phyloP scores from a whole-genome alignment of 2,329 filamentous ascomycete genomes.

The Neopestalotiopsis rosae region DNA sequence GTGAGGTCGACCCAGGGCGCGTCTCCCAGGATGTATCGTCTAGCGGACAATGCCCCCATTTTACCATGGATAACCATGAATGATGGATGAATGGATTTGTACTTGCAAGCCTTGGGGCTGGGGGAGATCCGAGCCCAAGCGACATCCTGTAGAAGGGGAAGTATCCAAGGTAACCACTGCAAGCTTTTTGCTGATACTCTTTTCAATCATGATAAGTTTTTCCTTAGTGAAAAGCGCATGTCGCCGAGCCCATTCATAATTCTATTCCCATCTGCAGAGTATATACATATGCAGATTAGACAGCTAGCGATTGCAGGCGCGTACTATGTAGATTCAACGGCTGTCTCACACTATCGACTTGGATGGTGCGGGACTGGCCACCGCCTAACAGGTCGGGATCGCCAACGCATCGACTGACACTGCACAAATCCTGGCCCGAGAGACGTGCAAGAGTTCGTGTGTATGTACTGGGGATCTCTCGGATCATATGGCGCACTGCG shows the following conservation, averaged over 20 bases:
- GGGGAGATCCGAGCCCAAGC: background rate
- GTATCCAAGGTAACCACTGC: too few species aligned
- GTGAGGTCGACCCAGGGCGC: background rate
- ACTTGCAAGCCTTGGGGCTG: background rate
- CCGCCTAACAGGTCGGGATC: constrained; percentile 5
- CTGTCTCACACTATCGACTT: constrained; percentile 7
- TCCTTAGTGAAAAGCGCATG: too few species aligned
- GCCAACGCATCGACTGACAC: background rate
- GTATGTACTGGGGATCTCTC: background rate
- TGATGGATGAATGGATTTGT: background rate
- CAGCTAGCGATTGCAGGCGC: background rate
- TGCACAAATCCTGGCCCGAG: background rate
- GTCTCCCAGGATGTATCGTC: background rate
- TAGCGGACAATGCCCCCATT: background rate
- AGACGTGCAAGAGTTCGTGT: background rate
- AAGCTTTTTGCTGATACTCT: too few species aligned
- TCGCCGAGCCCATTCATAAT: too few species aligned
- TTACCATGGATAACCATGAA: background rate
- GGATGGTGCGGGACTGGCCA: constrained; percentile 5
- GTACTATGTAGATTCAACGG: background rate
- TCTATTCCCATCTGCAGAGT: too few species aligned
- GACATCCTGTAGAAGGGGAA: background rate
- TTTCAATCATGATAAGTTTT: too few species aligned
- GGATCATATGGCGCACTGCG: background rate
- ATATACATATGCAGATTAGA: background rate